Conservation (phyloP, 2,329 filamentous ascomycete genomes). For the Trichophyton benhamiae region DNA sequence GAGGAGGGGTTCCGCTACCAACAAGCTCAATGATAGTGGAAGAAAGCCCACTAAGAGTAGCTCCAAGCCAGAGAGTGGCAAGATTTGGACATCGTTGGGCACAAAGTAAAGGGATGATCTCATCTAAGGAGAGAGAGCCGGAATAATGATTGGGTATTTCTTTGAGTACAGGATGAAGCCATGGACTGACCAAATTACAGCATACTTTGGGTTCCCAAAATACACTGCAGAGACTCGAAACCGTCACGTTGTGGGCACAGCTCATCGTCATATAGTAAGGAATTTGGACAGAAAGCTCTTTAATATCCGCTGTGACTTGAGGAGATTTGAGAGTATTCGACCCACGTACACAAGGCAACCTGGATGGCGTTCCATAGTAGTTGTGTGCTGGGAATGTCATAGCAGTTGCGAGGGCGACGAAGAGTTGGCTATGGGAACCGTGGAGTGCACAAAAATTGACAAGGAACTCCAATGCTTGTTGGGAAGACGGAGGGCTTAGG, state of each 20-base stretch:
- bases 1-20: neutral
- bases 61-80: conserved; percentile 3
- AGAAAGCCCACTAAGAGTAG: conserved; percentile 5
- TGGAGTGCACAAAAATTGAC: conserved; percentile 1
- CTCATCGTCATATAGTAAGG: conserved; percentile 8
- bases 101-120: conserved; percentile 6
- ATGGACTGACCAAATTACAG: conserved; percentile 7
- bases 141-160: conserved; percentile 7
- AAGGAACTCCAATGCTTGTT: conserved; percentile 4
- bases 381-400: conserved; percentile 6
- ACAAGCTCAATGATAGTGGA: neutral
- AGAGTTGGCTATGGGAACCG: conserved; percentile 5
- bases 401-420: conserved; percentile 5
- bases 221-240: conserved; percentile 6
- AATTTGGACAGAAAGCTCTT: neutral
- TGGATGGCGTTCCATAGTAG: conserved; percentile 1
- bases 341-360: neutral
- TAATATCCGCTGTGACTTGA: neutral
- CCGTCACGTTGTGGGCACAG: neutral
- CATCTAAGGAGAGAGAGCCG: conserved; percentile 2
- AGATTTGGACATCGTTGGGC: neutral
- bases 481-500: neutral
- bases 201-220: conserved; percentile 6
- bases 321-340: neutral
- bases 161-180: conserved; percentile 4